A percentile compares a stretch with the other conserved stretches of the same genome.
These are phyloP conservation scores for Pythium guiyangense DNA, from an alignment of 352 stramenopile genomes.

Conservation along the genomic window DNA sequence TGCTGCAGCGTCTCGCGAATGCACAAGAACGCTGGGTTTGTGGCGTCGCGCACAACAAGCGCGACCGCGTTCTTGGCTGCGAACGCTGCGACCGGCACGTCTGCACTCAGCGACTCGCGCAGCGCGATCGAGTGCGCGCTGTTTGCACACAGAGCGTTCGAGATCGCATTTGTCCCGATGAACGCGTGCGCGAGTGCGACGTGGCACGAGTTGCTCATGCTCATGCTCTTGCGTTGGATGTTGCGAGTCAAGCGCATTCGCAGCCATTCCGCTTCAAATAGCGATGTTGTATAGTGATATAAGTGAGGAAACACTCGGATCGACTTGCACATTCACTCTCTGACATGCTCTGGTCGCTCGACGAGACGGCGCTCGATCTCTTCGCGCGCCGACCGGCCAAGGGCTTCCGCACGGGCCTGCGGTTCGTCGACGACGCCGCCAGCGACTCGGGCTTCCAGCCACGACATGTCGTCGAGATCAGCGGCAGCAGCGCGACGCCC, in stretches of 20 bases:
- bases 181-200: slow-evolving; percentile 41
- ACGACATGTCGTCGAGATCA: slow-evolving; percentile 63
- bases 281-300: too few relatives aligned
- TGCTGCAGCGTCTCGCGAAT: slow-evolving; percentile 47
- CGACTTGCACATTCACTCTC: too few relatives aligned
- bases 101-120: not conserved
- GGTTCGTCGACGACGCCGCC: slow-evolving; percentile 48
- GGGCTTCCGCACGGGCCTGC: slow-evolving; percentile 50
- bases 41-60: slow-evolving; percentile 19
- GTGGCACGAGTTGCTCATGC: too few relatives aligned
- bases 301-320: too few relatives aligned
- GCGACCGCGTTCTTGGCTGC: slow-evolving; percentile 44
- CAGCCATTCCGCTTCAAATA: too few relatives aligned
- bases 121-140: not conserved
- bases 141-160: slow-evolving; percentile 41
- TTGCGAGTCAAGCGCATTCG: too few relatives aligned
- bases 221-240: too few relatives aligned
- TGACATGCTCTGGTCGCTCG: slow-evolving; percentile 33
- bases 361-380: slow-evolving; percentile 73
- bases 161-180: slow-evolving; percentile 45
- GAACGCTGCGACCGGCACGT: slow-evolving; percentile 22
- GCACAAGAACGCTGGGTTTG: slow-evolving; percentile 12
- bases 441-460: slow-evolving; percentile 29
- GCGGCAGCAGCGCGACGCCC: too few relatives aligned
- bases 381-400: slow-evolving; percentile 47